phyloP scores from a whole-genome alignment of 441 rosid genomes.

The Populus hybrid region DNA sequence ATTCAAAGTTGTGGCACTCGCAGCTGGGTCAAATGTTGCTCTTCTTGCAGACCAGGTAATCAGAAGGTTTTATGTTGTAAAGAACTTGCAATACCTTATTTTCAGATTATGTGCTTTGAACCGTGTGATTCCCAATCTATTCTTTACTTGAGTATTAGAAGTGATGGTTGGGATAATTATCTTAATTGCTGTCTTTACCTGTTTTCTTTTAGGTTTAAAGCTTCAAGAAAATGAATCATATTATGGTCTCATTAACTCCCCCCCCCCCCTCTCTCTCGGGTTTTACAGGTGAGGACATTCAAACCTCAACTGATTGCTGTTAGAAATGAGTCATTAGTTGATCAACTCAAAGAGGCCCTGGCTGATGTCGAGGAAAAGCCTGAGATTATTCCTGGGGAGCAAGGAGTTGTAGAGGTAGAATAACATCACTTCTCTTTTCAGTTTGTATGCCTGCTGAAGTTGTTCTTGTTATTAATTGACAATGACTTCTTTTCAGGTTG shows the following conservation, averaged over 20 bases:
- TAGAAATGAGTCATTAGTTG: slow-evolving; percentile 63
- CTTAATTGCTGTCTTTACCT: neutral
- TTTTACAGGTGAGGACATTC: slow-evolving; percentile 68
- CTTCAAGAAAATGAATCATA: slow-evolving; percentile 5
- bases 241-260: neutral
- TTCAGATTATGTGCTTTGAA: slow-evolving; percentile 12
- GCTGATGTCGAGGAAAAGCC: slow-evolving; percentile 71
- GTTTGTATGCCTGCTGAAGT: slow-evolving; percentile 10
- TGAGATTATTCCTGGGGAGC: slow-evolving; percentile 85
- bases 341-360: slow-evolving; percentile 80
- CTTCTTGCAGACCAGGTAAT: slow-evolving; percentile 91
- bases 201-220: neutral
- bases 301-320: slow-evolving; percentile 82
- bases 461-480: slow-evolving; percentile 11
- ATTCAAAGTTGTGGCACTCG: slow-evolving; percentile 83
- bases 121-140: neutral
- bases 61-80: neutral
- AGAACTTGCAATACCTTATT: slow-evolving; percentile 15
- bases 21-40: slow-evolving; percentile 92
- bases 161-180: neutral
- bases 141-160: neutral
- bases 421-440: slow-evolving; percentile 8
- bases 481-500: slow-evolving; percentile 52
- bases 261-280: neutral
- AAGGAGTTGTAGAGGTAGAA: slow-evolving; percentile 74